These are phyloP conservation scores for Centella asiatica DNA, from an alignment of 129 eudicot genomes.

Conservation along the genomic window DNA sequence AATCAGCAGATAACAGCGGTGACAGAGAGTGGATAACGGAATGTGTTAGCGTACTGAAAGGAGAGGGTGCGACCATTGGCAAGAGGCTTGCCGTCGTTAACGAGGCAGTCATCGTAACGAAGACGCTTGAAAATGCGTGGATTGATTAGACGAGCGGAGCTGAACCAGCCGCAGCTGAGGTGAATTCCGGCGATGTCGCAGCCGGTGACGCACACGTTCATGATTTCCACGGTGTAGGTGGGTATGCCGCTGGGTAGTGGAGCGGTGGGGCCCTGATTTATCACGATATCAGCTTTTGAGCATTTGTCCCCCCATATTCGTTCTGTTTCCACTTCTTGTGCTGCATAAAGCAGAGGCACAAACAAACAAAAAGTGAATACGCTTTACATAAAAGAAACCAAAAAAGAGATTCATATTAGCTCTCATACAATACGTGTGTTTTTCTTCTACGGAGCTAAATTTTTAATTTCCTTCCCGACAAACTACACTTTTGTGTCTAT, in stretches of 20 bases:
- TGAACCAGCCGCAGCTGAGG: slow-evolving; percentile 72
- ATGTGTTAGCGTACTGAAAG: slow-evolving; percentile 75
- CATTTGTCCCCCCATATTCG: slow-evolving; percentile 79
- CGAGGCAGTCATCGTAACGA: slow-evolving; percentile 56
- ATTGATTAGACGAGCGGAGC: slow-evolving; percentile 67
- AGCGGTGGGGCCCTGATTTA: slow-evolving; percentile 68
- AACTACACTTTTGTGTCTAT: no score
- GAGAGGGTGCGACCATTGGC: slow-evolving; percentile 42
- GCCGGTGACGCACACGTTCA: slow-evolving; percentile 47
- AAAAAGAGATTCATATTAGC: no score
- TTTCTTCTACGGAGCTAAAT: no score
- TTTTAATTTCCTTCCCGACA: no score
- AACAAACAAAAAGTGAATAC: slow-evolving; percentile 6
- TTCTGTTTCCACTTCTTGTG: slow-evolving; percentile 33
- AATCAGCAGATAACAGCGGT: no score
- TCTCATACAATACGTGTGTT: no score
- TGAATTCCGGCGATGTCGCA: slow-evolving; percentile 62
- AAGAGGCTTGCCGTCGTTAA: slow-evolving; percentile 72
- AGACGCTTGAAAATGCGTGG: slow-evolving; percentile 66
- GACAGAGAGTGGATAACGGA: slow-evolving; percentile 60
- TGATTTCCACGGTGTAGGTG: slow-evolving; percentile 45
- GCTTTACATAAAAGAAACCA: neutral
- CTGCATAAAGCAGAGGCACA: slow-evolving; percentile 19
- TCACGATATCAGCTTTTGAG: slow-evolving; percentile 50
- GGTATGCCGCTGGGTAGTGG: slow-evolving; percentile 44